Base-by-base conservation (phyloP, 306 rosid species). In the Albizia julibrissin region DNA sequence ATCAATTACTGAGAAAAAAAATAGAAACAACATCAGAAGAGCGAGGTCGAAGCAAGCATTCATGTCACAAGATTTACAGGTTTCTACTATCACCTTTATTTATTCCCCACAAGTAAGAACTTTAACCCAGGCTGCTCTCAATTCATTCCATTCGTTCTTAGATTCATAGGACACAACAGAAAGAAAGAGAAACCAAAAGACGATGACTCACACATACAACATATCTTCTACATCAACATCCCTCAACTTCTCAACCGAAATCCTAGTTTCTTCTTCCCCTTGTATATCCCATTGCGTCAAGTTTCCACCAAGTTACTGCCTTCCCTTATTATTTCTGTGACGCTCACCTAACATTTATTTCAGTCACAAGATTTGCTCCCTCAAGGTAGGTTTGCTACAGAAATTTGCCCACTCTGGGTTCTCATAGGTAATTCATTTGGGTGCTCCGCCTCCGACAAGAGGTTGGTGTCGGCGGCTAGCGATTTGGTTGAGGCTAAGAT, bases 401-500 rank as follows among this genome's bases (percentile, higher is more conserved):
- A 46, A 37, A 83, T 69, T 77, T 77, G 54, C n/a, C 2, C 26
- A 58, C 69, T 75, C 26, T 47, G 74, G 81, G 84, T 15, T 29
- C 11, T 70, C 47, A 93, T 95, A 98, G 99, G 99, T 7, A 95
- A 95, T 78, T 95, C 98, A 37, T 95, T 95, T 85, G 99, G 99
- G 75, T 95, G 99, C 78, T 95, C 98, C 2, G 99, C 98, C 13
- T 93, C 98, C 68, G 99, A 98, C 13, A 98, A 95, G 82, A 85
- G 99, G 76, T 76, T 95, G 80, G 98, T 95, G 33, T 95, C 99
- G 85, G 99, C 99, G 27, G 99, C 99, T 29, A 92, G 98, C 29
- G 99, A 95, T 83, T 87, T 95, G 87, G 87, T 93, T 14, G 99
- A 95, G 80, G 98, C 99, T 4, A 95, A 91, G 86, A 93, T 95